Evolutionary conservation across 2,329 filamentous ascomycete genomes (phyloP), one percentile per base, ranked within the genome.

Genomic region (Aspergillus pseudonomiae): DNA sequence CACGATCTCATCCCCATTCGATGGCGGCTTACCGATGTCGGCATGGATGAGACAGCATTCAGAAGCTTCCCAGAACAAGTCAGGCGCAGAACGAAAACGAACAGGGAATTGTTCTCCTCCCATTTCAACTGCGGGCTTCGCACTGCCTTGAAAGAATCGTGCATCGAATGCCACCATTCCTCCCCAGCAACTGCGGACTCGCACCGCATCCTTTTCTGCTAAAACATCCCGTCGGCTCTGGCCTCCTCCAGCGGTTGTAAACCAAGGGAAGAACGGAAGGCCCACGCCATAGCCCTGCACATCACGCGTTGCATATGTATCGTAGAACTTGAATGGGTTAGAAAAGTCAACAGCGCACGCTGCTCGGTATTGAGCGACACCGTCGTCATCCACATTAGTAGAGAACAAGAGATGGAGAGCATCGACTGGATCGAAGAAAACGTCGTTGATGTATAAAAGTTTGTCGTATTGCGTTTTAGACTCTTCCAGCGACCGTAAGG

Each of bases 341-440:
- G 89, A 87, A 71, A 90, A 93, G 78, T 94, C 91, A n/a, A 91
- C 82, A 1, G 89, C 89, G 71, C 91, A 93, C 2, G 89, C 89
- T 4, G 90, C 88, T 12, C 89, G 85, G 71, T 93, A 93, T 55
- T 82, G 79, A 0, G 85, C 71, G 26, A 77, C 75, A 12, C 88
- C 89, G 34, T 83, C 77, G 9, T 79, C 74, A 60, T 84, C 80
- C 3, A 67, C 75, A 67, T 88, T 86, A 6, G 86, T 88, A 2
- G 85, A 86, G 70, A 83, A 91, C 10, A 93, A 79, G 6, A 89
- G 79, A 65, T 89, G 86, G 6, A 83, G 79, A 3, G 84, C 85
- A 65, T 88, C 86, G 28, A 86, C 70, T 0, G 86, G 85, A 64
- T 87, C 78, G 71, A 88, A 89, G 39, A 84, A 77, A 43, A 93